Base-by-base conservation (phyloP, 2,329 filamentous ascomycete genomes). In the Aschersonia sp. region DNA sequence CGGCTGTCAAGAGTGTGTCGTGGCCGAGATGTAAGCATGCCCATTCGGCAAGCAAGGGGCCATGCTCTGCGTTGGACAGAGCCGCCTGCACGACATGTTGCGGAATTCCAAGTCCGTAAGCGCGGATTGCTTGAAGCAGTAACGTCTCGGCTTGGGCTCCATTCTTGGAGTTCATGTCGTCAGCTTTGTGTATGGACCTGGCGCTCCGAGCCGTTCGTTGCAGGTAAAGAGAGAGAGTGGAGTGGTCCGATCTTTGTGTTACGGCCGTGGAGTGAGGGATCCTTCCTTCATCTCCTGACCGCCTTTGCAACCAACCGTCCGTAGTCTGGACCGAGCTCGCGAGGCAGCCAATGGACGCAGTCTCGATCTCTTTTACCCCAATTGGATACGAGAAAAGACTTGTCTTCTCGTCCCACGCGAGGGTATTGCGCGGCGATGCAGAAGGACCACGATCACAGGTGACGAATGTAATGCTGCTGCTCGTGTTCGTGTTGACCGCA, bases 1-100 rank as follows among this genome's bases (percentile, higher is more conserved):
- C 72, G 48, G 62, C 64, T 43, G 71, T 73, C 41, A 80, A 61
- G 9, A 80, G 64, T 30, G 73, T 76, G 51, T 78, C 74, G 2
- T 62, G 56, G 9, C 60, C 61, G 35, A 80, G 62, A 55, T 76
- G 71, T 52, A 65, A 57, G 31, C 63, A 58, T 12, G 70, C 69
- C 77, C 77, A 80, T 44, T 67, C 67, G 3, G 60, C 58, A 44
- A 74, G 61, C 4, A 59, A 57, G 3, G 61, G 54, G 32, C 63
- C 65, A 38, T 61, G 56, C 6, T 63, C 53, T 1, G 55, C 53
- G 47, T 70, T 64, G 9, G 57, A 51, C 40, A 73, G 56, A 40
- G 62, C 65, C 10, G 56, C 55, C 46, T 61, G 61, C 41, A 73
- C 57, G 38, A 65, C 61, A 48, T 72, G 63, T 10, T 64, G 59